Percentiles rank a stretch among this genome's conserved stretches.
Evolutionary conservation across 2,329 filamentous ascomycete genomes (phyloP).

Genomic region (Aspergillus pseudoterreus): DNA sequence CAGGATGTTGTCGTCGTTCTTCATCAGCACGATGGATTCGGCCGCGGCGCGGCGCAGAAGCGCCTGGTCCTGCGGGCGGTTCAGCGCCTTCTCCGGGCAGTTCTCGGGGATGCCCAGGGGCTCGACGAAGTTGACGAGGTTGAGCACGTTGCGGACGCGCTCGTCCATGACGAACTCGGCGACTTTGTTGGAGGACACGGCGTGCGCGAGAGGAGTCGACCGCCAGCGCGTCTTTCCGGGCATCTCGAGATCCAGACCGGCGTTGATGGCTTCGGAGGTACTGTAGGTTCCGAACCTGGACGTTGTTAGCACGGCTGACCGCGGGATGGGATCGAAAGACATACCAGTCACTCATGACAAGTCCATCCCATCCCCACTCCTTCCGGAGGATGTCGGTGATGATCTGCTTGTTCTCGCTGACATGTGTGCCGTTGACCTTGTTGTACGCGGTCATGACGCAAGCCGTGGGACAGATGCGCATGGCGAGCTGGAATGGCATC

Average conservation of each 20-base stretch:
- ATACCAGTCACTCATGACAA: slow-evolving; percentile 47
- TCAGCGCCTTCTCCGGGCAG: slow-evolving; percentile 50
- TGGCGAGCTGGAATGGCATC: slow-evolving; percentile 60
- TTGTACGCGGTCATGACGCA: slow-evolving; percentile 60
- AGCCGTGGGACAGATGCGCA: slow-evolving; percentile 53
- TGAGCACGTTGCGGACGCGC: slow-evolving; percentile 55
- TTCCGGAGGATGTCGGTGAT: slow-evolving; percentile 43
- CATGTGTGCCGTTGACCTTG: slow-evolving; percentile 51
- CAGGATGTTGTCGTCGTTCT: slow-evolving; percentile 64
- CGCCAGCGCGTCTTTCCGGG: slow-evolving; percentile 45
- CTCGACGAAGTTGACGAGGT: slow-evolving; percentile 57
- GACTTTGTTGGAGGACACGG: slow-evolving; percentile 56
- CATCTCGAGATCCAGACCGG: slow-evolving; percentile 48
- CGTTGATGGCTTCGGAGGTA: slow-evolving; percentile 42
- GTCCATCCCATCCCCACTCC: slow-evolving; percentile 46
- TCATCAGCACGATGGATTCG: slow-evolving; percentile 69
- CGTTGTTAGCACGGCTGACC: neutral
- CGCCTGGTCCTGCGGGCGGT: slow-evolving; percentile 61
- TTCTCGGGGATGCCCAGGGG: slow-evolving; percentile 53
- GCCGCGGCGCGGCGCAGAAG: slow-evolving; percentile 64
- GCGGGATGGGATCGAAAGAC: neutral
- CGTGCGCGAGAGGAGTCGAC: slow-evolving; percentile 37
- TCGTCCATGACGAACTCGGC: slow-evolving; percentile 54
- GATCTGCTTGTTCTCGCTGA: slow-evolving; percentile 40
- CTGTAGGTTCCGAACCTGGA: slow-evolving; percentile 46